Conservation (phyloP, 2,329 filamentous ascomycete genomes). For the Aspergillus nomiae region DNA sequence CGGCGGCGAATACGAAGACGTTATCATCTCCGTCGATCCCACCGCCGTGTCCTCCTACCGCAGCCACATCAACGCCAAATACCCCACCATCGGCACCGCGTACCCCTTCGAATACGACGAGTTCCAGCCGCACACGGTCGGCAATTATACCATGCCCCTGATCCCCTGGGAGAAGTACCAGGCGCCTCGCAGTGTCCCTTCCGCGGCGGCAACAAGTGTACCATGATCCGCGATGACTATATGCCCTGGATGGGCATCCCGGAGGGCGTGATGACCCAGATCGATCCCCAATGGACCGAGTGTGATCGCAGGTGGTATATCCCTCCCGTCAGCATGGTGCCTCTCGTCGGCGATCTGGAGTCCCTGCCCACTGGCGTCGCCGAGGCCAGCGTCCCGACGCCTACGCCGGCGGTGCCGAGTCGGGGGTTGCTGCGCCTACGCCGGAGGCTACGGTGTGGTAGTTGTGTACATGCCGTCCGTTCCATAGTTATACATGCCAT, state of each 20-base stretch:
- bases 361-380: neutral
- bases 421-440: neutral
- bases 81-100: constrained; percentile 21
- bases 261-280: constrained; percentile 17
- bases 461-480: no score
- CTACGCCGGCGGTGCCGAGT: neutral
- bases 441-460: neutral
- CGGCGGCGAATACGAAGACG: constrained; percentile 20
- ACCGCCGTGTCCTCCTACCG: constrained; percentile 19
- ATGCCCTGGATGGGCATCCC: constrained; percentile 22
- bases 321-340: constrained; percentile 24
- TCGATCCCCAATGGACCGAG: constrained; percentile 21
- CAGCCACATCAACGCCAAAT: constrained; percentile 24
- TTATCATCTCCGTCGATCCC: constrained; percentile 21
- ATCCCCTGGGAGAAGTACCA: constrained; percentile 26
- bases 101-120: constrained; percentile 28
- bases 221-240: constrained; percentile 26
- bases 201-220: constrained; percentile 13
- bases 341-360: neutral
- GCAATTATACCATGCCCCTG: constrained; percentile 20
- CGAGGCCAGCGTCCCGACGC: neutral
- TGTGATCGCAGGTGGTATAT: constrained; percentile 26
- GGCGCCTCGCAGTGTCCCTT: constrained; percentile 22
- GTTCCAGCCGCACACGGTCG: constrained; percentile 20
- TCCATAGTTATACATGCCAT: no score